These are phyloP conservation scores for Rhododendron henanense DNA, from an alignment of 148 eudicot genomes.

Conservation along the genomic window DNA sequence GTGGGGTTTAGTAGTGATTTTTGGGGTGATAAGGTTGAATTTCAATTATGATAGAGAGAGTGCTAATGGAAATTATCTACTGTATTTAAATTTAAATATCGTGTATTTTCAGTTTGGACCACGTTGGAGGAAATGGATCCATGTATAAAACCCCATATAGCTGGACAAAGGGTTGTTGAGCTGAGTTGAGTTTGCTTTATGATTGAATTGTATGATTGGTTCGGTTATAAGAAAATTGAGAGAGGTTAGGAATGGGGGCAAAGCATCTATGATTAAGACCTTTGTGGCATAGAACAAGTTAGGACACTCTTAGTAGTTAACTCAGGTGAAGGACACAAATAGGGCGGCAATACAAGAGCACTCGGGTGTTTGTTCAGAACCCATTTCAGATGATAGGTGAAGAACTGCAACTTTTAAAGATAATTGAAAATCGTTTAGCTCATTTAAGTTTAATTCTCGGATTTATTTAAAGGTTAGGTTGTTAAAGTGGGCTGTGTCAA, in stretches of 20 bases:
- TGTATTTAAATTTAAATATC: neutral
- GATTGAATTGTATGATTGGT: neutral
- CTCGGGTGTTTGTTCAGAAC: neutral
- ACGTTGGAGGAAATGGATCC: slow-evolving; percentile 2
- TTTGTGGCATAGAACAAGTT: neutral
- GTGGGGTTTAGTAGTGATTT: neutral
- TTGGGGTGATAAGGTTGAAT: slow-evolving; percentile 2
- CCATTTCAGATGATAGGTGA: neutral
- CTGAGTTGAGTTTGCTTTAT: neutral
- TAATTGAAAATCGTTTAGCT: neutral
- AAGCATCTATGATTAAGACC: neutral
- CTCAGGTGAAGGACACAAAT: neutral
- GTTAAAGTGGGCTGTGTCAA: neutral
- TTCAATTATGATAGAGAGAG: neutral
- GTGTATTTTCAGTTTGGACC: neutral
- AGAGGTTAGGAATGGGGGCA: neutral
- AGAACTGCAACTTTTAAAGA: neutral
- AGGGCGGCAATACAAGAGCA: neutral
- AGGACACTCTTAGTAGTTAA: neutral
- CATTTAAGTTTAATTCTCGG: neutral
- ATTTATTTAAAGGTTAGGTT: neutral
- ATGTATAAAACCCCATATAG: neutral
- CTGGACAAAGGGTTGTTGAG: neutral
- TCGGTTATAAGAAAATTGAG: neutral
- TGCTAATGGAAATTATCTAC: neutral